These are phyloP conservation scores for Podaxis carcinomalis DNA, from an alignment of 768 basidiomycete genomes.

Conservation along the genomic window DNA sequence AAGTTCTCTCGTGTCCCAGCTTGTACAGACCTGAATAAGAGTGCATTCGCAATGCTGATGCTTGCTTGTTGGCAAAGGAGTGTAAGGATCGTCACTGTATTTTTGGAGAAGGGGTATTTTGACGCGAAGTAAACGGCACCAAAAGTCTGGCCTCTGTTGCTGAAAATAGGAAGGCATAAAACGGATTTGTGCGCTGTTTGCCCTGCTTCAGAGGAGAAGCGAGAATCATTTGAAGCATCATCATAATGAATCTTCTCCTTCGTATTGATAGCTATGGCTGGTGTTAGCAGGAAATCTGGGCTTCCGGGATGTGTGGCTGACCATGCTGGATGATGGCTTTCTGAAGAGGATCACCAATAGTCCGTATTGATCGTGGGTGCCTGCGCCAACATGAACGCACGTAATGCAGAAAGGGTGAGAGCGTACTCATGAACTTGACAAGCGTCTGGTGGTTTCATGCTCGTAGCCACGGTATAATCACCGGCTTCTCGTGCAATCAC, in stretches of 20 bases:
- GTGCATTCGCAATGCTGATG: slow-evolving; percentile 69
- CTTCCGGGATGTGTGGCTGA: slow-evolving; percentile 25
- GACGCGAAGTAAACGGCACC: slow-evolving; percentile 67
- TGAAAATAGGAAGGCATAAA: slow-evolving; percentile 67
- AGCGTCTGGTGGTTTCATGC: slow-evolving; percentile 51
- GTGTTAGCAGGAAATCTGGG: slow-evolving; percentile 1
- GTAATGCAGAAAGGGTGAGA: not conserved
- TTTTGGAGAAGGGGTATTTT: slow-evolving; percentile 58
- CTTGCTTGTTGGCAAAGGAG: slow-evolving; percentile 71
- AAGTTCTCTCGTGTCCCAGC: slow-evolving; percentile 70
- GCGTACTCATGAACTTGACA: slow-evolving; percentile 71
- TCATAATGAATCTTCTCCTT: slow-evolving; percentile 59
- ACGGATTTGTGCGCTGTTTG: slow-evolving; percentile 59
- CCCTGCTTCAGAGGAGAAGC: slow-evolving; percentile 64
- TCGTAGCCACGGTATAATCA: slow-evolving; percentile 68
- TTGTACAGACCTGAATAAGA: slow-evolving; percentile 73
- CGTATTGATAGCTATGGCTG: slow-evolving; percentile 51
- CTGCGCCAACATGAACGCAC: slow-evolving; percentile 23
- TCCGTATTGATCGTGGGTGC: slow-evolving; percentile 56
- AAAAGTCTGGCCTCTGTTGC: slow-evolving; percentile 73
- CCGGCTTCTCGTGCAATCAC: slow-evolving; percentile 67
- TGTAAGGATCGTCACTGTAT: slow-evolving; percentile 56
- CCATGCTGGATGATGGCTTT: slow-evolving; percentile 66
- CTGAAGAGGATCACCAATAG: slow-evolving; percentile 57
- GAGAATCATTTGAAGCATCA: slow-evolving; percentile 60